A percentile compares a stretch with the other conserved stretches of the same genome.
Conservation (phyloP, 2,329 filamentous ascomycete species). For the Fusarium oligoseptatum region DNA sequence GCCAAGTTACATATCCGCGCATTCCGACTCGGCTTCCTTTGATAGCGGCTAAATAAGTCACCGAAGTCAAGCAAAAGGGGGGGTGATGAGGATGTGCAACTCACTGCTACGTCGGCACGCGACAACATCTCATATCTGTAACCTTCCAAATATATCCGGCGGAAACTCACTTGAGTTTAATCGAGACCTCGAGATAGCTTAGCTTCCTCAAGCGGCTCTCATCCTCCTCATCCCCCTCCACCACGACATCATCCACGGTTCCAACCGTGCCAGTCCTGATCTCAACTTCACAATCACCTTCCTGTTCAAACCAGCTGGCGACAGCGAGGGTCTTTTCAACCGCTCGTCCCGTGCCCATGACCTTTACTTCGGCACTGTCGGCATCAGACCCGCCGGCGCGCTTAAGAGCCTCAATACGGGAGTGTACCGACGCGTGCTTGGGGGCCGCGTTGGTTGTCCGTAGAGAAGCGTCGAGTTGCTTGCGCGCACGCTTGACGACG, state of each 20-base stretch:
- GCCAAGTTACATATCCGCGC: slow-evolving; percentile 18
- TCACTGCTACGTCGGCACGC: slow-evolving; percentile 16
- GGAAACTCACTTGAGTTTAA: slow-evolving; percentile 58
- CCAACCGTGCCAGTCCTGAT: slow-evolving; percentile 73
- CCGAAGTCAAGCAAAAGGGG: slow-evolving; percentile 11
- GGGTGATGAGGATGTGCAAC: slow-evolving; percentile 16
- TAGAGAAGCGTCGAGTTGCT: slow-evolving; percentile 69
- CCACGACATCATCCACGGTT: slow-evolving; percentile 76
- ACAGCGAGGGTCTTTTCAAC: slow-evolving; percentile 73
- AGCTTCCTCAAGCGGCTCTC: slow-evolving; percentile 61
- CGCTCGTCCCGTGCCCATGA: slow-evolving; percentile 76
- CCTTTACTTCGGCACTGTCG: slow-evolving; percentile 60
- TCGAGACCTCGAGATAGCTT: slow-evolving; percentile 64
- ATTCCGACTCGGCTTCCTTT: slow-evolving; percentile 34
- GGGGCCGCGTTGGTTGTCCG: slow-evolving; percentile 60
- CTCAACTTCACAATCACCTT: slow-evolving; percentile 69
- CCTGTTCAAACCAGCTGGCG: slow-evolving; percentile 74
- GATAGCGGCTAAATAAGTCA: slow-evolving; percentile 16
- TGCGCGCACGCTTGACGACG: slow-evolving; percentile 73
- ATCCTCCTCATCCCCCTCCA: slow-evolving; percentile 53
- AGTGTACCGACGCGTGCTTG: slow-evolving; percentile 59
- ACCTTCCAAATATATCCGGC: slow-evolving; percentile 17
- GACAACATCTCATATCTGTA: slow-evolving; percentile 13
- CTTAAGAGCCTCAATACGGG: slow-evolving; percentile 60
- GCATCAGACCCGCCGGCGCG: slow-evolving; percentile 47